phyloP scores from a whole-genome alignment of 768 basidiomycete species.

The Cystofilobasidium ferigula region DNA sequence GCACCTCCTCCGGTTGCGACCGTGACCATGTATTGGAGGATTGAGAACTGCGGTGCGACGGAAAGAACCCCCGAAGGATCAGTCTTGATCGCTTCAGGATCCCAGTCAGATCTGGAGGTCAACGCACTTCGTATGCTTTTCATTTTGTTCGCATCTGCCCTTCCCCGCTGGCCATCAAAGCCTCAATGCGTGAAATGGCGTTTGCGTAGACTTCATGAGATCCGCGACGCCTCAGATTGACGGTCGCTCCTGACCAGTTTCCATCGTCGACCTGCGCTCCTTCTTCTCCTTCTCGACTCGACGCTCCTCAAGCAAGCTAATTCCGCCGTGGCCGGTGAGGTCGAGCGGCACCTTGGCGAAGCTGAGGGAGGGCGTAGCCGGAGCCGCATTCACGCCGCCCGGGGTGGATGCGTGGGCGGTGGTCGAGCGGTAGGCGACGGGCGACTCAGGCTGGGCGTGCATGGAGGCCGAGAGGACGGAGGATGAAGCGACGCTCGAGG shows the following conservation, averaged over 20 bases:
- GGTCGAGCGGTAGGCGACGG: not conserved
- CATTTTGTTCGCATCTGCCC: too few species aligned
- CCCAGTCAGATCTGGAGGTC: not conserved
- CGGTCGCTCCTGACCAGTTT: not conserved
- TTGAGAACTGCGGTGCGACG: conserved; percentile 1
- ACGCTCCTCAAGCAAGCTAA: conserved; percentile 10
- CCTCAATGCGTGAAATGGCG: too few species aligned
- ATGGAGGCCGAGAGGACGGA: not conserved
- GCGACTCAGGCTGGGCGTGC: not conserved
- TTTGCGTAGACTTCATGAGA: too few species aligned
- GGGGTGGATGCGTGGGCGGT: not conserved
- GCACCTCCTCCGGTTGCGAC: conserved; percentile 18
- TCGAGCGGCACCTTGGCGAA: not conserved
- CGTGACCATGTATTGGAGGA: conserved; percentile 19
- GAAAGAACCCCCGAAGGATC: not conserved
- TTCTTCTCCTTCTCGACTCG: conserved; percentile 7
- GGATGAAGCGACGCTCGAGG: not conserved
- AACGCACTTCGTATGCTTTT: conserved; percentile 2
- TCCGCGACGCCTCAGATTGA: not conserved
- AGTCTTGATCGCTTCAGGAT: not conserved
- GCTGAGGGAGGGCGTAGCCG: not conserved
- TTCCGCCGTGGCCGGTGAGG: conserved; percentile 1
- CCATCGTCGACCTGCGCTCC: not conserved
- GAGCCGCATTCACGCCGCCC: too few species aligned
- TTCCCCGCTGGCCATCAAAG: too few species aligned